A percentile compares a stretch with the other conserved stretches of the same genome.
Conservation (phyloP, 306 rosid species). For the Rosa multiflora region DNA sequence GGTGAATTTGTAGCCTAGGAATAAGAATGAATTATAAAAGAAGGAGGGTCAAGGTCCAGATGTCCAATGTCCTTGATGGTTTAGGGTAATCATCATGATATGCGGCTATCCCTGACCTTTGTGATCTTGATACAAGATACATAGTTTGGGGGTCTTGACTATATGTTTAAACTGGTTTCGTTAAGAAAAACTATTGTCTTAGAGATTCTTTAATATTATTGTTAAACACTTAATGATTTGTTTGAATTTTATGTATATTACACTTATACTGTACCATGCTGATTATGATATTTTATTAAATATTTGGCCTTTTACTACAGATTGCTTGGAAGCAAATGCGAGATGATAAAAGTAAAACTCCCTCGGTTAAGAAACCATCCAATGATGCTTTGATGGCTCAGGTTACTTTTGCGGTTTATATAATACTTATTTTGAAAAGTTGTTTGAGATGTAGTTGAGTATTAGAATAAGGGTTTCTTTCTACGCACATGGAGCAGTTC, state of each 20-base stretch:
- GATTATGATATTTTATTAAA: slow-evolving; percentile 2
- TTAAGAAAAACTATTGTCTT: background rate
- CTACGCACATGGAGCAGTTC: background rate
- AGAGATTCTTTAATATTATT: background rate
- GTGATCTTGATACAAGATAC: background rate
- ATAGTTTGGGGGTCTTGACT: background rate
- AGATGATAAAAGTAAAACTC: slow-evolving; percentile 47
- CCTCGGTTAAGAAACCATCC: slow-evolving; percentile 60
- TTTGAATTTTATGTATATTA: background rate
- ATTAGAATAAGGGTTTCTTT: background rate
- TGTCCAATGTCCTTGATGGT: background rate
- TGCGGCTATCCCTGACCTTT: background rate
- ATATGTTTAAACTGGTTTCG: background rate
- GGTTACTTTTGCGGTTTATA: slow-evolving; percentile 43
- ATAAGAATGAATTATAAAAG: background rate
- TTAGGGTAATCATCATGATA: background rate
- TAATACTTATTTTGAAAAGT: background rate
- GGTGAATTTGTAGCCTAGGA: slow-evolving; percentile 3
- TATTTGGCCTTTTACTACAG: slow-evolving; percentile 37
- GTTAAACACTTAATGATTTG: background rate
- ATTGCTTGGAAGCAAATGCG: slow-evolving; percentile 55
- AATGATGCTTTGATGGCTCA: slow-evolving; percentile 75
- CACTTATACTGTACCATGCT: background rate
- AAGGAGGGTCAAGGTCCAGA: background rate
- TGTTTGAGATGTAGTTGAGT: slow-evolving; percentile 2